Conservation (phyloP, 306 rosid genomes). For the Hippophae gyantsensis region DNA sequence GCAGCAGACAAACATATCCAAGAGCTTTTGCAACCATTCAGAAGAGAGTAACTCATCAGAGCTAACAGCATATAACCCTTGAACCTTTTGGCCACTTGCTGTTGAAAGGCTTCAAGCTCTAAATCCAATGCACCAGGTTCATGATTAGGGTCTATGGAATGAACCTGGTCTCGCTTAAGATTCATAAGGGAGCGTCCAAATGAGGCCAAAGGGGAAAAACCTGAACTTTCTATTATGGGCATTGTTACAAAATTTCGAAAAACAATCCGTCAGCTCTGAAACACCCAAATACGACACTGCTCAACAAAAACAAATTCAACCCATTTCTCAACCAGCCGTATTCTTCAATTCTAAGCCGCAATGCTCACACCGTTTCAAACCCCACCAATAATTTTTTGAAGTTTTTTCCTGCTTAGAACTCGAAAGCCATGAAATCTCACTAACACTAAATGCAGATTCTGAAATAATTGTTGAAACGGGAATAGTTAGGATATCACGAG, state of each 20-base stretch:
- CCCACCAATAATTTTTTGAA: conserved; percentile 12
- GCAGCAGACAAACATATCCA: conserved; percentile 42
- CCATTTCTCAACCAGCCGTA: conserved; percentile 25
- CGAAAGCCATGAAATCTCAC: not conserved
- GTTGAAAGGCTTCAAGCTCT: conserved; percentile 51
- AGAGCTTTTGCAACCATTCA: conserved; percentile 55
- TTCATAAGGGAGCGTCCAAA: conserved; percentile 58
- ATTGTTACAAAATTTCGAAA: conserved; percentile 24
- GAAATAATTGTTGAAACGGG: too few species aligned
- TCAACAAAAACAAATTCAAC: conserved; percentile 29
- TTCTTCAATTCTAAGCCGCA: conserved; percentile 10
- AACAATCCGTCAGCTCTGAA: conserved; percentile 15
- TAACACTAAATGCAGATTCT: too few species aligned
- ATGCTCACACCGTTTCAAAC: conserved; percentile 11
- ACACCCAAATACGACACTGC: conserved; percentile 13
- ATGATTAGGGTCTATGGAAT: conserved; percentile 42
- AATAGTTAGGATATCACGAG: too few species aligned
- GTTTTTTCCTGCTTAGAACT: conserved; percentile 1
- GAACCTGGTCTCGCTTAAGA: conserved; percentile 51
- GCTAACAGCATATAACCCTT: conserved; percentile 38
- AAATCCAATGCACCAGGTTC: conserved; percentile 42
- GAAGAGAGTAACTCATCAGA: conserved; percentile 60
- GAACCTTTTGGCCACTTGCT: conserved; percentile 43
- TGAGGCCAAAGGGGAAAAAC: conserved; percentile 47
- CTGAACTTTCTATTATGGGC: conserved; percentile 45